phyloP scores from a whole-genome alignment of 2,329 filamentous ascomycete species.

The Hysterium pulicare region DNA sequence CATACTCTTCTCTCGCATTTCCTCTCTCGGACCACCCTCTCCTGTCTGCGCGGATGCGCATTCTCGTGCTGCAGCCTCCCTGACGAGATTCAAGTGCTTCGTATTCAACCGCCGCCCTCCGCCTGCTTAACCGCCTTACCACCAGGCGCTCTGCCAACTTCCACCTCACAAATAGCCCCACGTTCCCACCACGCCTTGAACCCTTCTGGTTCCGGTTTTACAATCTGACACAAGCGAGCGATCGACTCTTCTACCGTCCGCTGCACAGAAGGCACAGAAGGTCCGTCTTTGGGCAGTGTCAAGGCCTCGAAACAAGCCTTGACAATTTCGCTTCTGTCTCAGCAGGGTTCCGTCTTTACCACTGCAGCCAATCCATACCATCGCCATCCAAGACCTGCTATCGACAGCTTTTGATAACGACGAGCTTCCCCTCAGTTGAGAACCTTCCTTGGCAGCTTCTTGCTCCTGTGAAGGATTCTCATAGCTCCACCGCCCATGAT shows the following conservation, averaged over 20 bases:
- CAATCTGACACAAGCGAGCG: not conserved
- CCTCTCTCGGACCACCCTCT: not conserved
- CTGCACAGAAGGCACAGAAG: not conserved
- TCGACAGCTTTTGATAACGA: slow-evolving; percentile 12
- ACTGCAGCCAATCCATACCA: slow-evolving; percentile 9
- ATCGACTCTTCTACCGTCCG: slow-evolving; percentile 1
- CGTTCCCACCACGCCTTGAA: not conserved
- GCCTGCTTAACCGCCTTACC: not conserved
- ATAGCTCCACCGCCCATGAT: slow-evolving; percentile 16
- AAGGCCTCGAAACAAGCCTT: slow-evolving; percentile 28
- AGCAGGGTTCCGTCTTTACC: slow-evolving; percentile 23
- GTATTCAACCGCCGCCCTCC: not conserved
- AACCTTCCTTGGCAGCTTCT: slow-evolving; percentile 23
- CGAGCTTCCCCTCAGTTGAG: slow-evolving; percentile 16
- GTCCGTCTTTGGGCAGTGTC: too few relatives aligned
- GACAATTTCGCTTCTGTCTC: slow-evolving; percentile 39
- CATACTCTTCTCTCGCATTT: not conserved
- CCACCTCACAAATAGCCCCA: not conserved
- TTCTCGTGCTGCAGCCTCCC: too few relatives aligned
- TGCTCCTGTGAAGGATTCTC: slow-evolving; percentile 7
- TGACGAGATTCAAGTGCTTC: too few relatives aligned
- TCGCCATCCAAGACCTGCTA: slow-evolving; percentile 13
- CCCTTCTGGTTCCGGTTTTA: not conserved
- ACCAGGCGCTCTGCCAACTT: slow-evolving; percentile 1
- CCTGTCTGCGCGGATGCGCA: not conserved